These are phyloP conservation scores for Alternaria incomplexa DNA, from an alignment of 2,329 filamentous ascomycete species.

Conservation along the genomic window DNA sequence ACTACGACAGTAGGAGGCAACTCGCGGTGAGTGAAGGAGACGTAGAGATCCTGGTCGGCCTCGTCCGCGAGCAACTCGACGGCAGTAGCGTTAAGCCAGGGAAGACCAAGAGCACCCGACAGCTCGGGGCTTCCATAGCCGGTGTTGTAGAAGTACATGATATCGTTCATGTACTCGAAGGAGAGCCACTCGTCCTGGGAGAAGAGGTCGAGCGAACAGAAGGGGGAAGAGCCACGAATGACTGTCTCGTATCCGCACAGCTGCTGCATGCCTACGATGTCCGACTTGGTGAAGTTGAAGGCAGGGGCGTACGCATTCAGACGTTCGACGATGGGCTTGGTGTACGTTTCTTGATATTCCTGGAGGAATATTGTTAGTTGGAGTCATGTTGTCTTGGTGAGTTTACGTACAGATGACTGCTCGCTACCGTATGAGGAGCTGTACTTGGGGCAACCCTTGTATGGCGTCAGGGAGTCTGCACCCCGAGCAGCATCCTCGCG, in stretches of 20 bases:
- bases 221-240: constrained; percentile 66
- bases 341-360: constrained; percentile 61
- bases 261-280: constrained; percentile 71
- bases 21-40: constrained; percentile 74
- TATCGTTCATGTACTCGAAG: constrained; percentile 69
- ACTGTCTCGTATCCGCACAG: constrained; percentile 71
- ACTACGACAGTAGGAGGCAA: constrained; percentile 70
- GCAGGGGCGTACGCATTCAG: constrained; percentile 59
- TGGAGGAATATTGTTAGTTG: neutral
- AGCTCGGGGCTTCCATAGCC: constrained; percentile 65
- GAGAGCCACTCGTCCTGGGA: constrained; percentile 68
- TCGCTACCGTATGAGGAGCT: constrained; percentile 63
- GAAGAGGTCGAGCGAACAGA: constrained; percentile 67
- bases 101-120: constrained; percentile 66
- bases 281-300: constrained; percentile 69
- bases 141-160: constrained; percentile 69
- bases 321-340: constrained; percentile 65
- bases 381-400: neutral
- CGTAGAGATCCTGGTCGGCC: constrained; percentile 65
- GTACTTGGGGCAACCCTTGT: constrained; percentile 69
- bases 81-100: constrained; percentile 70
- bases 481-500: constrained; percentile 64
- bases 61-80: constrained; percentile 55
- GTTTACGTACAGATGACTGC: constrained; percentile 51
- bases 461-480: constrained; percentile 67